Percentiles rank a stretch among this genome's conserved stretches.
phyloP scores from a whole-genome alignment of 306 rosid genomes.

The Mimosa pudica region DNA sequence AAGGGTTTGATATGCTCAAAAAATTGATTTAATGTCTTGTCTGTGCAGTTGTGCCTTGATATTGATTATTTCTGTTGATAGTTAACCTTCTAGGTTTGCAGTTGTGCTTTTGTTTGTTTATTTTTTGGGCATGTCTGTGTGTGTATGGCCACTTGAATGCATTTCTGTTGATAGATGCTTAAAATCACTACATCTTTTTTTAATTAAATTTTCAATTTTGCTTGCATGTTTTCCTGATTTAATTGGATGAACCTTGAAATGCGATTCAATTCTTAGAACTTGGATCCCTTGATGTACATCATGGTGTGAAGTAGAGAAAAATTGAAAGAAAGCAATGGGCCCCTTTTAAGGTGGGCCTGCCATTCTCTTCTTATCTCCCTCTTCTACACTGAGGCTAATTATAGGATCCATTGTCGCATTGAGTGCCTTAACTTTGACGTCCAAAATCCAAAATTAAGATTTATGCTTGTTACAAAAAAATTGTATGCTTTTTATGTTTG shows the following conservation, averaged over 20 bases:
- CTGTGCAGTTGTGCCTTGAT: slow-evolving; percentile 2
- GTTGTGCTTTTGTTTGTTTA: background rate
- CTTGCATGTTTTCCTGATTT: background rate
- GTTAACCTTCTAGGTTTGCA: background rate
- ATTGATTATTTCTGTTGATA: background rate
- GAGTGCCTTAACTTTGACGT: background rate
- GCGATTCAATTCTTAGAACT: too few relatives aligned
- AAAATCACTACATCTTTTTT: background rate
- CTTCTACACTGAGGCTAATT: background rate
- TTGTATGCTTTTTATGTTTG: background rate
- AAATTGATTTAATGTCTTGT: slow-evolving; percentile 19
- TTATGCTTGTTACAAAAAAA: background rate
- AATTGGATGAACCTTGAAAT: background rate
- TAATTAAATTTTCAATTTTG: background rate
- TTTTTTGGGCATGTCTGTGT: background rate
- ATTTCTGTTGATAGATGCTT: background rate
- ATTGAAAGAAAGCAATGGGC: background rate
- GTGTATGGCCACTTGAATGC: background rate
- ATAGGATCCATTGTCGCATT: background rate
- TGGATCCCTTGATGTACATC: background rate
- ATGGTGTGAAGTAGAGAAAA: background rate
- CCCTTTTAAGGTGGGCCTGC: background rate
- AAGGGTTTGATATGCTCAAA: slow-evolving; percentile 8
- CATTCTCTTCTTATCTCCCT: background rate
- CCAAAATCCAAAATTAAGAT: background rate